phyloP scores from a whole-genome alignment of 2,329 filamentous ascomycete genomes.

The Capronia epimyces region DNA sequence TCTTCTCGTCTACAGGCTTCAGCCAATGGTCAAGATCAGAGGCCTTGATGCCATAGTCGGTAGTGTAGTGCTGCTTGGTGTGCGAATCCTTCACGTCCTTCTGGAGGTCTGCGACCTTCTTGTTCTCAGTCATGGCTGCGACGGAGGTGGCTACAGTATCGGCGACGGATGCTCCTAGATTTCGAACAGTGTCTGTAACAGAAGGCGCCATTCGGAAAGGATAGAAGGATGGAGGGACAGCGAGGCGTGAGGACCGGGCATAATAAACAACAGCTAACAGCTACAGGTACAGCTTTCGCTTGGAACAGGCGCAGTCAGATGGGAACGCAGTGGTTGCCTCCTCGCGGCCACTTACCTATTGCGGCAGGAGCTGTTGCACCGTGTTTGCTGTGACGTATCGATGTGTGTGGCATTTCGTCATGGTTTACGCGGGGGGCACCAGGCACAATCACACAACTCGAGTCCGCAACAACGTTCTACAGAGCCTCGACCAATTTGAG shows the following conservation, averaged over 20 bases:
- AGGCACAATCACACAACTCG: too few relatives aligned
- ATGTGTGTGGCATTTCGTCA: background rate
- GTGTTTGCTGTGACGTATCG: background rate
- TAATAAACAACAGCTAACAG: slow-evolving; percentile 13
- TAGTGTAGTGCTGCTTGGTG: slow-evolving; percentile 59
- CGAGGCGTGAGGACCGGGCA: background rate
- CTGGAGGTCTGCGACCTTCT: slow-evolving; percentile 48
- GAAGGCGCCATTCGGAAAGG: slow-evolving; percentile 15
- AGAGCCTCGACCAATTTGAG: background rate
- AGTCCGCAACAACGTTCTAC: background rate
- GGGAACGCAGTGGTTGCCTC: background rate
- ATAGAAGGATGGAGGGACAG: background rate
- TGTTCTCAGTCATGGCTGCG: slow-evolving; percentile 18
- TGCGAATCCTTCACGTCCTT: slow-evolving; percentile 49
- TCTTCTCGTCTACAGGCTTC: slow-evolving; percentile 52
- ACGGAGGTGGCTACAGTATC: slow-evolving; percentile 12
- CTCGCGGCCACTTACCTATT: background rate
- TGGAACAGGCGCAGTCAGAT: background rate
- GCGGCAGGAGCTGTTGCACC: background rate
- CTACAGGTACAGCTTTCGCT: too few relatives aligned
- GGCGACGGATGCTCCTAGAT: slow-evolving; percentile 14
- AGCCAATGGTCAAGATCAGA: slow-evolving; percentile 74
- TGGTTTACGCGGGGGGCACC: background rate
- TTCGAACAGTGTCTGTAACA: slow-evolving; percentile 14
- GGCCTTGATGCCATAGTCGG: slow-evolving; percentile 71